Conservation (phyloP, 192 early-diverging fungal species). For the Obelidium mucronatum region DNA sequence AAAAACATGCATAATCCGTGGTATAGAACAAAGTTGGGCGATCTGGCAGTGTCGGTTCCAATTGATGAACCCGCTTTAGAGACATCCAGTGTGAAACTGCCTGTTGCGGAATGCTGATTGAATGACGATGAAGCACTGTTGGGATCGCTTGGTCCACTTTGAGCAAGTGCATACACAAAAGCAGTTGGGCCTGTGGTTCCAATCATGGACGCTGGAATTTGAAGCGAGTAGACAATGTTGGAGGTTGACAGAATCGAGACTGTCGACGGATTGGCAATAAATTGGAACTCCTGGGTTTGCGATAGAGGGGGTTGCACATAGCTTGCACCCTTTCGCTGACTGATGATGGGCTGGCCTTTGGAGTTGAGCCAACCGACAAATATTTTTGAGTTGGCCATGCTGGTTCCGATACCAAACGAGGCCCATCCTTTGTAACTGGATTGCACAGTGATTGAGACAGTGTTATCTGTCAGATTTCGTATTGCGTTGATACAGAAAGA, state of each 20-base stretch:
- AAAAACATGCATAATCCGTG: slow-evolving; percentile 44
- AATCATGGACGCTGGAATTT: neutral
- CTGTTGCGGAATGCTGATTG: neutral
- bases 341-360: neutral
- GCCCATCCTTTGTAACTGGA: slow-evolving; percentile 11
- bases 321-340: slow-evolving; percentile 4
- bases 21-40: slow-evolving; percentile 2
- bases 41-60: too few species aligned
- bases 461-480: neutral
- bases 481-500: neutral
- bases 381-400: neutral
- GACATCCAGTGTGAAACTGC: slow-evolving; percentile 11
- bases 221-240: neutral
- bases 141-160: neutral
- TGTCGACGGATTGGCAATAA: neutral
- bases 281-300: neutral
- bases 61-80: neutral
- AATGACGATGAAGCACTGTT: neutral
- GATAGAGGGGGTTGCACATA: slow-evolving; percentile 1
- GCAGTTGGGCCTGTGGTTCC: neutral
- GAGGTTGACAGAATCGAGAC: neutral
- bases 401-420: slow-evolving; percentile 14
- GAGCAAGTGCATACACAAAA: neutral
- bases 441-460: slow-evolving; percentile 15
- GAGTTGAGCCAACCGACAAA: slow-evolving; percentile 28